Conservation (phyloP, 75 land plant genomes). For the Sequoiadendron giganteum region DNA sequence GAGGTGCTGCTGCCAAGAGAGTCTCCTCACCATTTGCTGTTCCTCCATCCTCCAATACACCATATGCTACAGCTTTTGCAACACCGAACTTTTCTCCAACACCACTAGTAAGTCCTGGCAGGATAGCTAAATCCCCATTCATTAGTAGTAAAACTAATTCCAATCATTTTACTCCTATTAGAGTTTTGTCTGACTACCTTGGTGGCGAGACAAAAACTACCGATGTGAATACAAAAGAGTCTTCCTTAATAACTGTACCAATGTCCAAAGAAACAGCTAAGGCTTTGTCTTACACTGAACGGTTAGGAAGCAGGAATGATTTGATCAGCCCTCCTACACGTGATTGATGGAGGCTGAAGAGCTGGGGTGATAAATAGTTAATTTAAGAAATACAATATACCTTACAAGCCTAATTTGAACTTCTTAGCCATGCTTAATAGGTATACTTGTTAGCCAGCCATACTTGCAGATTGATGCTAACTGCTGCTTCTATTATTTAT, state of each 20-base stretch:
- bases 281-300: slow-evolving; percentile 11
- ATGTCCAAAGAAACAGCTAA: slow-evolving; percentile 4
- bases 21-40: slow-evolving; percentile 26
- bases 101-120: slow-evolving; percentile 41
- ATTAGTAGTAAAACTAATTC: slow-evolving; percentile 8
- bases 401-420: neutral
- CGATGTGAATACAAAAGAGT: slow-evolving; percentile 5
- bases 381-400: neutral
- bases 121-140: slow-evolving; percentile 40
- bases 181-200: slow-evolving; percentile 25
- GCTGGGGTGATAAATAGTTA: neutral
- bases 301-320: slow-evolving; percentile 14
- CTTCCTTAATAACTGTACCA: neutral
- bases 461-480: neutral
- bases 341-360: neutral
- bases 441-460: slow-evolving; percentile 9
- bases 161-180: slow-evolving; percentile 14
- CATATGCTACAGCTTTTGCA: slow-evolving; percentile 41
- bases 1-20: slow-evolving; percentile 41
- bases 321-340: slow-evolving; percentile 15
- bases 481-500: neutral
- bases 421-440: neutral
- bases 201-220: slow-evolving; percentile 12
- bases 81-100: slow-evolving; percentile 57
- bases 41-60: slow-evolving; percentile 46